These are phyloP conservation scores for Hanseniaspora lindneri DNA, from an alignment of 805 yeast genomes.

Conservation along the genomic window DNA sequence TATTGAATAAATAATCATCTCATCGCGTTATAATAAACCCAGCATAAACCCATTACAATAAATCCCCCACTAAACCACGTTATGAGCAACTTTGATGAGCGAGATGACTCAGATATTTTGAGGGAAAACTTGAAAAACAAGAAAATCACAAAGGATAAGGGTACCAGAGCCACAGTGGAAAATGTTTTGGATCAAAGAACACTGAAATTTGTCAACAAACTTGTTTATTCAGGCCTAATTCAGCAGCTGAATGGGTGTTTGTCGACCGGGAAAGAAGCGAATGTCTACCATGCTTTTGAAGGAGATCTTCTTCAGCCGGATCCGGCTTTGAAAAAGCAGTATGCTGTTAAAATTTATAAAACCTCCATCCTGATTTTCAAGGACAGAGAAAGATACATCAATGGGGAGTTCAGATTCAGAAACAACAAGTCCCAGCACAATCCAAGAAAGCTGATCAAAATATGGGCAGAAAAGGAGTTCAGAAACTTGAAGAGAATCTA, in stretches of 20 bases:
- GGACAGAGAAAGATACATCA: slow-evolving; percentile 90
- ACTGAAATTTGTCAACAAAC: slow-evolving; percentile 62
- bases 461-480: slow-evolving; percentile 98
- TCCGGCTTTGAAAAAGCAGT: slow-evolving; percentile 33
- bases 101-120: slow-evolving; percentile 40
- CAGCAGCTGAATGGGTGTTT: slow-evolving; percentile 85
- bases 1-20: background rate
- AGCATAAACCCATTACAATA: no score
- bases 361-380: slow-evolving; percentile 94
- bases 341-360: slow-evolving; percentile 87
- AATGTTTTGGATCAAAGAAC: slow-evolving; percentile 95
- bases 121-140: slow-evolving; percentile 54
- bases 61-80: background rate
- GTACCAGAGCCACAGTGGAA: slow-evolving; percentile 93
- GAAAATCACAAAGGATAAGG: slow-evolving; percentile 60
- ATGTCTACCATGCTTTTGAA: slow-evolving; percentile 74
- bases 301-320: slow-evolving; percentile 26
- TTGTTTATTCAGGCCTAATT: slow-evolving; percentile 73
- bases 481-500: slow-evolving; percentile 77
- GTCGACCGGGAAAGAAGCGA: slow-evolving; percentile 97
- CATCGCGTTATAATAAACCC: background rate
- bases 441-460: slow-evolving; percentile 92
- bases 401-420: slow-evolving; percentile 88
- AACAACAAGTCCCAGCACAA: slow-evolving; percentile 76
- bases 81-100: slow-evolving; percentile 19